phyloP scores from a whole-genome alignment of 2,329 filamentous ascomycete genomes.

The Xylaria polymorpha region DNA sequence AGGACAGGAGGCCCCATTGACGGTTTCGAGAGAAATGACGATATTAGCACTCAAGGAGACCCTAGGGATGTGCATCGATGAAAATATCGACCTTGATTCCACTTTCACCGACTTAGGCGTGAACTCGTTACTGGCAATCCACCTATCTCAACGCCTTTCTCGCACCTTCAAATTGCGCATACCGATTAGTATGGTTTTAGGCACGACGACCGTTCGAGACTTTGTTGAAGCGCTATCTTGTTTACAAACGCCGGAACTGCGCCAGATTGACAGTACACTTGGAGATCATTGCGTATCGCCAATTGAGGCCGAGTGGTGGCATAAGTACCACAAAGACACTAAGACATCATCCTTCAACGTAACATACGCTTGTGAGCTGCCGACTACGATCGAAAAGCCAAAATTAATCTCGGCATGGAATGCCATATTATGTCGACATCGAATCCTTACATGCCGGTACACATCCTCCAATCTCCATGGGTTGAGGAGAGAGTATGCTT shows the following conservation, averaged over 20 bases:
- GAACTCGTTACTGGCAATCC: conserved; percentile 4
- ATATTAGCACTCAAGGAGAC: not conserved
- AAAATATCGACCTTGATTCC: not conserved
- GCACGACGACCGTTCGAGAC: not conserved
- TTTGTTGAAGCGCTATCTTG: not conserved
- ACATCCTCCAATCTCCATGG: not conserved
- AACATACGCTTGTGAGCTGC: conserved; percentile 1
- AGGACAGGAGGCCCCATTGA: not conserved
- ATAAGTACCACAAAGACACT: not conserved
- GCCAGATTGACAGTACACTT: not conserved
- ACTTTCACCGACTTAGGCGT: conserved; percentile 5
- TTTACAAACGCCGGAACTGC: not conserved
- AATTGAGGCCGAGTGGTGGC: conserved; percentile 11
- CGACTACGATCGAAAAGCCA: not conserved
- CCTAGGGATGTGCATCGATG: not conserved
- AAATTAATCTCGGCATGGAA: not conserved
- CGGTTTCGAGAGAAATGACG: not conserved
- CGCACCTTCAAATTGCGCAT: conserved; percentile 8
- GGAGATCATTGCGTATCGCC: conserved; percentile 3
- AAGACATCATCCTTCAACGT: conserved; percentile 9
- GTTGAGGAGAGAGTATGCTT: not conserved
- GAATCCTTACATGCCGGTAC: not conserved
- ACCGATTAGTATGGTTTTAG: conserved; percentile 6
- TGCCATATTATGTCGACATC: not conserved
- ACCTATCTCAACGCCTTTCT: conserved; percentile 12